Evolutionary conservation across 2,329 filamentous ascomycete genomes (phyloP).

Genomic region (Trichoderma aggressivum): DNA sequence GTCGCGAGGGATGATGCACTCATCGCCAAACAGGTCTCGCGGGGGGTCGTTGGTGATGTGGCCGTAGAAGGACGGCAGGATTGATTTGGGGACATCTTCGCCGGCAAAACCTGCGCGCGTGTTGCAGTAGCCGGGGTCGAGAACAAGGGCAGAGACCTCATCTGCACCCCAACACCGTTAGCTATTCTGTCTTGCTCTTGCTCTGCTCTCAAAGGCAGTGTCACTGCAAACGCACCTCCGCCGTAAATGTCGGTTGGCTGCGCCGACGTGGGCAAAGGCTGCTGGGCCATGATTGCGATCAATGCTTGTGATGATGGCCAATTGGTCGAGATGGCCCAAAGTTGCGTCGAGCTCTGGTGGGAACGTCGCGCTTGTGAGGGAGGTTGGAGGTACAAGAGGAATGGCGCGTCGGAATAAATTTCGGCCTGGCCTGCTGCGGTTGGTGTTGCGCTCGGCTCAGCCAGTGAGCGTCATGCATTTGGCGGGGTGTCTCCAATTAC

Average conservation of each 20-base stretch:
- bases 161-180: conserved; percentile 50
- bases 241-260: conserved; percentile 62
- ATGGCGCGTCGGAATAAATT: conserved; percentile 34
- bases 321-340: conserved; percentile 25
- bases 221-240: conserved; percentile 46
- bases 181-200: conserved; percentile 21
- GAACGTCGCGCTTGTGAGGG: conserved; percentile 25
- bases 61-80: conserved; percentile 88
- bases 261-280: conserved; percentile 53
- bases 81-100: conserved; percentile 93
- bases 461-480: conserved; percentile 20
- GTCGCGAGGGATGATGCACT: conserved; percentile 73
- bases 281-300: conserved; percentile 49
- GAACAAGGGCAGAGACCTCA: conserved; percentile 94
- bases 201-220: conserved; percentile 20
- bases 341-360: conserved; percentile 1
- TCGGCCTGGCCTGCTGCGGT: conserved; percentile 26
- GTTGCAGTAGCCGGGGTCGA: conserved; percentile 89
- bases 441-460: conserved; percentile 15
- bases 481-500: conserved; percentile 20
- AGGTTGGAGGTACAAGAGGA: conserved; percentile 11
- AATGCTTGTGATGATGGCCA: conserved; percentile 19
- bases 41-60: conserved; percentile 46
- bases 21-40: conserved; percentile 78
- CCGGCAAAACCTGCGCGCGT: conserved; percentile 95